Evolutionary conservation across 2,329 filamentous ascomycete species (phyloP).

Genomic region (Ophiostoma montium): DNA sequence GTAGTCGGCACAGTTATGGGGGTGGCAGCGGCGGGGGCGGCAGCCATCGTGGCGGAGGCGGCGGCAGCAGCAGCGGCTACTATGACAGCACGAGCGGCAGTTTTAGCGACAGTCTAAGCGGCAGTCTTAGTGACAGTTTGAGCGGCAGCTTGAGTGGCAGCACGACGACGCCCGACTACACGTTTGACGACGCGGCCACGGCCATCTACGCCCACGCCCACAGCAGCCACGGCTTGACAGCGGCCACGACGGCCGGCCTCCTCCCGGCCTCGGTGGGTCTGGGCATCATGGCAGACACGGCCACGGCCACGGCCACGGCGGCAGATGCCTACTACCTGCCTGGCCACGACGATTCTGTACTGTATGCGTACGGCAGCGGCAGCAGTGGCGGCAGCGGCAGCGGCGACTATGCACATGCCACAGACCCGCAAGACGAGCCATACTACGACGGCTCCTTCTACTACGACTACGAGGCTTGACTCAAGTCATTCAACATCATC

Average conservation of each 20-base stretch:
- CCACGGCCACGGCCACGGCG: neutral
- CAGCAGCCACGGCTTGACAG: neutral
- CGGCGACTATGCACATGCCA: constrained; percentile 7
- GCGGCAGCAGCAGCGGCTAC: neutral
- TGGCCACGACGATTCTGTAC: constrained; percentile 1
- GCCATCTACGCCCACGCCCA: neutral
- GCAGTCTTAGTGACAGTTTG: neutral
- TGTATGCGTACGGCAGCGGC: constrained; percentile 4
- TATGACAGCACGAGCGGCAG: neutral
- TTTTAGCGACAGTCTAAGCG: neutral
- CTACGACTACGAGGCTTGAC: constrained; percentile 12
- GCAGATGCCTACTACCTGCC: constrained; percentile 2
- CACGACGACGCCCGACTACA: constrained; percentile 3
- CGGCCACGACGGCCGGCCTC: neutral
- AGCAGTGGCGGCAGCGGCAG: constrained; percentile 8
- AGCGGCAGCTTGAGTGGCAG: neutral
- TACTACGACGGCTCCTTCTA: constrained; percentile 10
- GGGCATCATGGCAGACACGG: neutral
- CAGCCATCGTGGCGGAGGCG: neutral
- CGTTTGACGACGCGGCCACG: constrained; percentile 1
- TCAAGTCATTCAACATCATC: too few relatives aligned
- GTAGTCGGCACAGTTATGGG: constrained; percentile 13
- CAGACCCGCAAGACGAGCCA: neutral
- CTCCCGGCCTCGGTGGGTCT: neutral
- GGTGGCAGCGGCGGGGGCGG: neutral